Evolutionary conservation across 2,329 filamentous ascomycete species (phyloP), one percentile per base, ranked within the genome.

Genomic region (Stemphylium beticola): DNA sequence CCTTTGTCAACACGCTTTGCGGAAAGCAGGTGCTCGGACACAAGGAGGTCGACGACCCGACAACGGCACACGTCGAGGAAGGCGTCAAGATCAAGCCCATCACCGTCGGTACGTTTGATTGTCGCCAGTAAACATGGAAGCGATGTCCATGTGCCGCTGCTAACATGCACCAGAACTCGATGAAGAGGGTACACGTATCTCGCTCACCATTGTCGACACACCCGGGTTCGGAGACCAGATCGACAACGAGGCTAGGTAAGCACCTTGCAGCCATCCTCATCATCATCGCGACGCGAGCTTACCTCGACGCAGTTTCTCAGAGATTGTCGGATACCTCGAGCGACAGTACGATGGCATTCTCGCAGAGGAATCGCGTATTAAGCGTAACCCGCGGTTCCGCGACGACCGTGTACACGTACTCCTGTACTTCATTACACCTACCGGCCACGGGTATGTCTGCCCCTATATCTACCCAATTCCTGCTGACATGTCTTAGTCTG

Each of bases 281-380:
- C n/a, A 11, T 10, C 2, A 14, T 10, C 11, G 17, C 32, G n/a
- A 12, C 49, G 51, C 38, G 31, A n/a, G 53, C 71, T 70, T 40
- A 66, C 56, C 51, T 10, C 17, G 14, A n/a, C 41, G 12, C 64
- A 96, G 92, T 82, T 99, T 99, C 78, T 89, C 90, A 70, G 95
- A 98, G 80, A 99, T 99, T 73, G 93, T 96, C 68, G 93, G 93
- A 68, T 97, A 96, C 81, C 91, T 99, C 72, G 95, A 99, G 85
- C 88, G 93, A 82, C 93, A 99, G 87, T 98, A 98, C 80, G 95
- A 99, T 80, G 93, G 98, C 77, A 98, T 99, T 84, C 86, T 99
- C 70, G 93, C 95, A 60, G 93, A 98, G 82, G 95, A 99, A 83
- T 98, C 95, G 72, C 92, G 95, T 83, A 99, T 99, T 85, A 99